These are phyloP conservation scores for Echium plantagineum DNA, from an alignment of 257 asterid genomes.

Conservation along the genomic window DNA sequence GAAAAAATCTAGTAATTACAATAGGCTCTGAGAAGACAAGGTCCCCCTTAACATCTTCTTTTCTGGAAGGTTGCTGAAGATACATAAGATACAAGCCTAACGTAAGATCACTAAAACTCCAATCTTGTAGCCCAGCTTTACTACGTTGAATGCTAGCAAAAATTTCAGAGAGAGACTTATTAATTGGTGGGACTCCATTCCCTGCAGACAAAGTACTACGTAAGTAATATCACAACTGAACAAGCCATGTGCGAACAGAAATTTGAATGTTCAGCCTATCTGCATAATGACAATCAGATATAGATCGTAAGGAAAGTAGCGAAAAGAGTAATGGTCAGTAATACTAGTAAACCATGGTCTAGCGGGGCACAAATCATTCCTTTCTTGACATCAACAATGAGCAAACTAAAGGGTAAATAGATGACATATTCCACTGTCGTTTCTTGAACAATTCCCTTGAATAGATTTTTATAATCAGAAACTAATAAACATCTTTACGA, in stretches of 20 bases:
- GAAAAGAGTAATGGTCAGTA: neutral
- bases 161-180: constrained; percentile 62
- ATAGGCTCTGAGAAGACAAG: constrained; percentile 54
- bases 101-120: constrained; percentile 94
- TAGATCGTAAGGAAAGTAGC: neutral
- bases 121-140: constrained; percentile 80
- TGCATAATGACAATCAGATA: too few relatives aligned
- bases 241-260: neutral
- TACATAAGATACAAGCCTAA: constrained; percentile 79
- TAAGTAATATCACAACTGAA: neutral
- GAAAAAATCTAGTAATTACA: constrained; percentile 31
- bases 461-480: neutral
- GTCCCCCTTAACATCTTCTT: constrained; percentile 71
- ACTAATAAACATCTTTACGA: neutral
- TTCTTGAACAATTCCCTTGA: neutral
- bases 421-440: neutral
- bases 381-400: constrained; percentile 1
- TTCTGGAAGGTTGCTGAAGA: constrained; percentile 72
- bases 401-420: neutral
- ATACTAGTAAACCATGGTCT: too few relatives aligned
- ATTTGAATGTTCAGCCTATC: too few relatives aligned
- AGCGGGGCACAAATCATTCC: neutral
- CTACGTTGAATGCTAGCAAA: constrained; percentile 76
- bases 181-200: constrained; percentile 46
- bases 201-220: constrained; percentile 31